Percentiles rank a stretch among this genome's conserved stretches.
Conservation (phyloP, 1,139 yeast genomes). For the Hemisphaericaspora subhashii region DNA sequence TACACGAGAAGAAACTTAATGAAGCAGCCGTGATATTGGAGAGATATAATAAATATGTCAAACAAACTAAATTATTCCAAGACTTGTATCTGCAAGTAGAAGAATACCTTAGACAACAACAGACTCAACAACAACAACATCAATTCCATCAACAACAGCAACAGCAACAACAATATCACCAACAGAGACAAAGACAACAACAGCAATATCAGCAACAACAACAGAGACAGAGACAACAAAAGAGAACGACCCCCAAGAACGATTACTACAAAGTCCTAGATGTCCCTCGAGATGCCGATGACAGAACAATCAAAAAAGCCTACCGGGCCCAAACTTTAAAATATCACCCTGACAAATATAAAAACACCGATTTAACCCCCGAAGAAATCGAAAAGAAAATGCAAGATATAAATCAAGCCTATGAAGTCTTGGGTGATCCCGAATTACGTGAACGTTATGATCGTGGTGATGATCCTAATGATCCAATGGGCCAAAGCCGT, state of each 20-base stretch:
- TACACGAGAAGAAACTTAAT: constrained; percentile 39
- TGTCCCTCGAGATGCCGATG: constrained; percentile 65
- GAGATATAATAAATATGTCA: constrained; percentile 31
- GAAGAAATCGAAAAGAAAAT: constrained; percentile 78
- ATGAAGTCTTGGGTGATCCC: constrained; percentile 74
- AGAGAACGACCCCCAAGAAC: constrained; percentile 45
- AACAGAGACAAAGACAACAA: constrained; percentile 38
- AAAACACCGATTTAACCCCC: constrained; percentile 60
- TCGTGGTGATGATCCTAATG: constrained; percentile 62
- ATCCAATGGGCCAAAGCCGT: constrained; percentile 24
- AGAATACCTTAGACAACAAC: constrained; percentile 13
- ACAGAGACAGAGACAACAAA: constrained; percentile 33
- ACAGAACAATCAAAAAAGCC: constrained; percentile 75
- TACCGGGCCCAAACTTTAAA: constrained; percentile 75
- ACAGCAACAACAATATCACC: constrained; percentile 54
- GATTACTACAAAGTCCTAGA: constrained; percentile 85
- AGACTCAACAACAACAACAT: constrained; percentile 41
- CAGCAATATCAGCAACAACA: constrained; percentile 43
- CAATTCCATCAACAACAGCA: constrained; percentile 37
- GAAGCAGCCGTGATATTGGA: constrained; percentile 42
- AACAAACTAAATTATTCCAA: constrained; percentile 41
- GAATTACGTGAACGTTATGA: constrained; percentile 70
- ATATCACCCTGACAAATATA: constrained; percentile 90
- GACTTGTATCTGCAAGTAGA: constrained; percentile 29
- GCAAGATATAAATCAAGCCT: constrained; percentile 93